These are phyloP conservation scores for Colletotrichum tropicale DNA, from an alignment of 2,329 filamentous ascomycete genomes.

Conservation along the genomic window DNA sequence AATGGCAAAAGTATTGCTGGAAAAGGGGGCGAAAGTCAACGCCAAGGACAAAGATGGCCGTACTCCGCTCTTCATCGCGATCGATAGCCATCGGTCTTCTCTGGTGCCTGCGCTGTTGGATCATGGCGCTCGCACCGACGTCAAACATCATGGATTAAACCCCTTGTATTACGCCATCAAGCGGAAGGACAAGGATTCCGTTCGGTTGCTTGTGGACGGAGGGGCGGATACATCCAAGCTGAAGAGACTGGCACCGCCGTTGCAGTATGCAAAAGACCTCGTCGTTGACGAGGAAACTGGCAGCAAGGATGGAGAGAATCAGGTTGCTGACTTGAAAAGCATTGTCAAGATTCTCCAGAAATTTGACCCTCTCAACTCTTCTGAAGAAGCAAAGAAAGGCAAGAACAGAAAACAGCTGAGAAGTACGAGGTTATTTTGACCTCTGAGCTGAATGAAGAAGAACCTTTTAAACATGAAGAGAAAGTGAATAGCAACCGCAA, in stretches of 20 bases:
- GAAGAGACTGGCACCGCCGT: background rate
- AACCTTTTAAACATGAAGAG: no score
- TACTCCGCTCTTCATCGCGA: background rate
- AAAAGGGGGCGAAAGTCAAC: background rate
- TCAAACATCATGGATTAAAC: background rate
- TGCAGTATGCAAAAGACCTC: background rate
- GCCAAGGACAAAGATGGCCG: background rate
- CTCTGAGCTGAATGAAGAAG: no score
- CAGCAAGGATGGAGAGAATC: background rate
- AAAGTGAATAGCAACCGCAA: no score
- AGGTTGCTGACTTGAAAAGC: background rate
- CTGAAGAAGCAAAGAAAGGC: no score
- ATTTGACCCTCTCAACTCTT: no score
- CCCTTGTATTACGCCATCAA: background rate
- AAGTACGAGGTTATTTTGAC: no score
- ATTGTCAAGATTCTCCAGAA: background rate
- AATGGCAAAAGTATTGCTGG: background rate
- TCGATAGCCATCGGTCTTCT: background rate
- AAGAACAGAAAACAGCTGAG: no score
- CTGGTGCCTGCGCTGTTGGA: background rate
- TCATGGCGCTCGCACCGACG: background rate
- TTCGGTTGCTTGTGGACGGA: background rate
- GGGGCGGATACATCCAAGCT: background rate
- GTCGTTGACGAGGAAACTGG: background rate
- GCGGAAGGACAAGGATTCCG: background rate